Conservation (phyloP, 257 asterid species). For the Pogostemon cablin region DNA sequence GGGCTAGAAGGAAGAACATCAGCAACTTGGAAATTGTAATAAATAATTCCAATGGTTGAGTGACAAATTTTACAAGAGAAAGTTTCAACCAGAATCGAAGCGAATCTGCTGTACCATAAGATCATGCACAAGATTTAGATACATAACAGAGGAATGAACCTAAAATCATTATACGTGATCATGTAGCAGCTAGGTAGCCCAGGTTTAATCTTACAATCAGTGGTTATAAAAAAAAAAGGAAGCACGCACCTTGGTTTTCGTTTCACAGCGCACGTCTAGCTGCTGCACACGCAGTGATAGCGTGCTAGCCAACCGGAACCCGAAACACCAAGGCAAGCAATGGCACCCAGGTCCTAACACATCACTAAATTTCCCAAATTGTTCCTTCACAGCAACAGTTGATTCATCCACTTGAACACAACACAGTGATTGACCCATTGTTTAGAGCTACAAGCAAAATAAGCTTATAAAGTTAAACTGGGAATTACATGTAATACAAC, state of each 20-base stretch:
- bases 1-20: no score
- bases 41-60: no score
- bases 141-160: neutral
- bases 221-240: neutral
- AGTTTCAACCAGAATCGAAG: no score
- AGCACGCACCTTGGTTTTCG: conserved; percentile 42
- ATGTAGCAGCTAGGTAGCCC: neutral
- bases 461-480: neutral
- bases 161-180: neutral
- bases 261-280: conserved; percentile 45
- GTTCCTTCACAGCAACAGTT: conserved; percentile 42
- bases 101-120: neutral
- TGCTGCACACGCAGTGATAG: conserved; percentile 47
- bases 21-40: no score
- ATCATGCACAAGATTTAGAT: neutral
- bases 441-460: conserved; percentile 27
- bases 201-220: neutral
- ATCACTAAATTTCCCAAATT: conserved; percentile 34
- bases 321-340: conserved; percentile 41
- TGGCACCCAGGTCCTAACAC: conserved; percentile 46
- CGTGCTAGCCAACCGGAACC: conserved; percentile 36
- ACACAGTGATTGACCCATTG: conserved; percentile 42
- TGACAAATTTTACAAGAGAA: no score
- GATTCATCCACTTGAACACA: conserved; percentile 44
- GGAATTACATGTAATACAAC: neutral